These are phyloP conservation scores for Yamadazyma trypodendri DNA, from an alignment of 1,139 yeast genomes.

Conservation along the genomic window DNA sequence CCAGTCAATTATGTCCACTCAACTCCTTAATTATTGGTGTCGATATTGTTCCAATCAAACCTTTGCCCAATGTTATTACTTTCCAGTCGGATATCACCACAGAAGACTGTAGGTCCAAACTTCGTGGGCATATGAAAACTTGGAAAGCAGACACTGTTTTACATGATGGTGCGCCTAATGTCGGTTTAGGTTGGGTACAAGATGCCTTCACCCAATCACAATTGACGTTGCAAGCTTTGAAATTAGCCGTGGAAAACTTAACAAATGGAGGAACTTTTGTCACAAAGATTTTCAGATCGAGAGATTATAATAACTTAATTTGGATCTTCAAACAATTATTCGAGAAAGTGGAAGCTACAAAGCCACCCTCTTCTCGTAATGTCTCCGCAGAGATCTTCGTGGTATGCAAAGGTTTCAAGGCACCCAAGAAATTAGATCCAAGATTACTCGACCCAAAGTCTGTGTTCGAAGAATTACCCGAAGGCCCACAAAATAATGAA, in stretches of 20 bases:
- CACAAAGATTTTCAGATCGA: conserved; percentile 94
- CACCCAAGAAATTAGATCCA: conserved; percentile 94
- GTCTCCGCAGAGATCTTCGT: conserved; percentile 99
- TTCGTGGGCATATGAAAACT: conserved; percentile 94
- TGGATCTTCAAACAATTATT: conserved; percentile 97
- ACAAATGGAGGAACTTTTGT: conserved; percentile 94
- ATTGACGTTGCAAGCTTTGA: conserved; percentile 87
- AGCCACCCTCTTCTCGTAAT: conserved; percentile 98
- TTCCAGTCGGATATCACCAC: conserved; percentile 97
- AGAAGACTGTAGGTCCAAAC: conserved; percentile 91
- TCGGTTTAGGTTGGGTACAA: conserved; percentile 98
- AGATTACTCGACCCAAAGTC: conserved; percentile 86
- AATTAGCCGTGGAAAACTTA: conserved; percentile 92
- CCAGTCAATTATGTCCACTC: conserved; percentile 86
- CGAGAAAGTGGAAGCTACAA: conserved; percentile 96
- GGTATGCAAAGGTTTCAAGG: conserved; percentile 92
- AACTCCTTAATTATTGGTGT: conserved; percentile 95
- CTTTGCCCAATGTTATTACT: conserved; percentile 89
- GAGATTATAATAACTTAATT: conserved; percentile 93
- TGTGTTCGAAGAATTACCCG: conserved; percentile 89
- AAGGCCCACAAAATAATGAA: conserved; percentile 78
- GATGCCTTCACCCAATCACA: conserved; percentile 99
- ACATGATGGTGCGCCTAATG: conserved; percentile 99
- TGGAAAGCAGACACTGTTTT: conserved; percentile 98
- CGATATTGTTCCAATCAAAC: conserved; percentile 94